Percentiles rank a stretch among this genome's conserved stretches.
phyloP scores from a whole-genome alignment of 2,329 filamentous ascomycete genomes.

The Hypoxylon sp. region DNA sequence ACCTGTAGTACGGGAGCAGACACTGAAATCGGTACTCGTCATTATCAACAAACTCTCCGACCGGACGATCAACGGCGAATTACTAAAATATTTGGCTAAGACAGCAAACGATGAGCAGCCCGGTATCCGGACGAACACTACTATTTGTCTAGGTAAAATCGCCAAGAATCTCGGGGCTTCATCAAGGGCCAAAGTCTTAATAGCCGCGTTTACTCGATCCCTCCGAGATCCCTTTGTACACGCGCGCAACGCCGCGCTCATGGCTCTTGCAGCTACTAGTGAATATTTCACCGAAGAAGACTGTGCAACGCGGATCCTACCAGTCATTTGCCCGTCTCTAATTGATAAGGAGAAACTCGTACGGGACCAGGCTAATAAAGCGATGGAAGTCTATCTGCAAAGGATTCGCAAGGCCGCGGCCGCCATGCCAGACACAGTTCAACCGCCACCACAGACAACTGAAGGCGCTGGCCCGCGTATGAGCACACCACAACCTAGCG shows the following conservation, averaged over 20 bases:
- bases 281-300: conserved; percentile 94
- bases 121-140: conserved; percentile 97
- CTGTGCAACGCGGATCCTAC: conserved; percentile 85
- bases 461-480: conserved; percentile 75
- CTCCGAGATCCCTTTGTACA: conserved; percentile 95
- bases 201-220: conserved; percentile 91
- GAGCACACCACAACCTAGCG: conserved; percentile 77
- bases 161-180: conserved; percentile 86
- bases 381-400: conserved; percentile 86
- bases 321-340: conserved; percentile 84
- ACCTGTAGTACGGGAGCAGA: conserved; percentile 94
- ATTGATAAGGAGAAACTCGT: conserved; percentile 97
- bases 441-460: conserved; percentile 75
- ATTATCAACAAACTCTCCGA: conserved; percentile 93
- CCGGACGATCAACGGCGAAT: conserved; percentile 91
- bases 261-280: conserved; percentile 86
- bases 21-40: conserved; percentile 91
- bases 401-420: conserved; percentile 83
- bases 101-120: conserved; percentile 98
- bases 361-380: conserved; percentile 91
- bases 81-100: conserved; percentile 91
- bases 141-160: conserved; percentile 96
- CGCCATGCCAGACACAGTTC: conserved; percentile 82
- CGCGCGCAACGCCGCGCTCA: conserved; percentile 87
- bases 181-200: conserved; percentile 88